Evolutionary conservation across 2,329 filamentous ascomycete genomes (phyloP).

Genomic region (Aspergillus ibericus): DNA sequence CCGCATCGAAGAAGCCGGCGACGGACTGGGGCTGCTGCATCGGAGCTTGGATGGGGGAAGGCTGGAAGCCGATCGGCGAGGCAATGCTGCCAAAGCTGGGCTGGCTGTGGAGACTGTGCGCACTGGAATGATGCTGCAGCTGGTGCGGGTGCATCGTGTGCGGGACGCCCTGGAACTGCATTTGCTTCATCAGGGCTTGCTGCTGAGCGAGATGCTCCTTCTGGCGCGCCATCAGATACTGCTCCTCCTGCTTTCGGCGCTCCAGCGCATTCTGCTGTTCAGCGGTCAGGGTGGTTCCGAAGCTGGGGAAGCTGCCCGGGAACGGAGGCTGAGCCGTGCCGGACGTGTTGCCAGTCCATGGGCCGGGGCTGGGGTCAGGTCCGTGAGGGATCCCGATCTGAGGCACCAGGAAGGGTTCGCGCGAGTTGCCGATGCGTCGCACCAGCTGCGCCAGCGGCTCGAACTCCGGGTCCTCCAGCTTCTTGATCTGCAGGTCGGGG

Average conservation of each 20-base stretch:
- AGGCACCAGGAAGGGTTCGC: conserved; percentile 94
- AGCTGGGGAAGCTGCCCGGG: conserved; percentile 90
- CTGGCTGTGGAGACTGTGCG: conserved; percentile 93
- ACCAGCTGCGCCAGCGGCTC: conserved; percentile 95
- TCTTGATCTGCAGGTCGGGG: conserved; percentile 89
- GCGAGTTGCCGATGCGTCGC: conserved; percentile 90
- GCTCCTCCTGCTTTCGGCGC: conserved; percentile 94
- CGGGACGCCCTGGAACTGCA: conserved; percentile 61
- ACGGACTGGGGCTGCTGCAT: conserved; percentile 57
- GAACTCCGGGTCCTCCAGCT: conserved; percentile 88
- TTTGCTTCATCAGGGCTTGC: conserved; percentile 73
- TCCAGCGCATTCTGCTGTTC: conserved; percentile 98
- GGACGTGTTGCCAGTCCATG: conserved; percentile 53
- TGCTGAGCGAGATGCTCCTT: conserved; percentile 89
- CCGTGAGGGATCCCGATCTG: conserved; percentile 96
- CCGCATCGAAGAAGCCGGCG: conserved; percentile 69
- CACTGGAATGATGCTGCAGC: conserved; percentile 90
- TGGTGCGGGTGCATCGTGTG: conserved; percentile 57
- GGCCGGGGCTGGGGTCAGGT: conserved; percentile 56
- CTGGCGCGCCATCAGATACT: conserved; percentile 93
- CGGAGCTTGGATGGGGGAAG: conserved; percentile 59
- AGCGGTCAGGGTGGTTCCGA: conserved; percentile 91
- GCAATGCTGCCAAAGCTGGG: conserved; percentile 94
- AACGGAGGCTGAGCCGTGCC: conserved; percentile 80
- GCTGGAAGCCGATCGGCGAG: conserved; percentile 73